These are phyloP conservation scores for Metschnikowia santaceciliae DNA, from an alignment of 805 yeast genomes.

Conservation along the genomic window DNA sequence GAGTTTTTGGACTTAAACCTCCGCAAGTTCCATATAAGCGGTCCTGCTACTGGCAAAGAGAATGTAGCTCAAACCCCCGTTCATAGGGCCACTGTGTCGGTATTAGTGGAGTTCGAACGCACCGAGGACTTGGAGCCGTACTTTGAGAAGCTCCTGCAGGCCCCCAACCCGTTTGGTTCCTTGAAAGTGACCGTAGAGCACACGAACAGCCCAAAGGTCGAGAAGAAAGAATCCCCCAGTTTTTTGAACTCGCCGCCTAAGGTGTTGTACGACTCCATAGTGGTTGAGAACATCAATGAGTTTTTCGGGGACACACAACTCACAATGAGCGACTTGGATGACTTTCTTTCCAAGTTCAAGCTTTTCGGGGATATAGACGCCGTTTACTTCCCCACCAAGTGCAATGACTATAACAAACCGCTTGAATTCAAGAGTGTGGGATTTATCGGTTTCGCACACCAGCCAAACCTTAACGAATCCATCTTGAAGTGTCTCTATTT, in stretches of 20 bases:
- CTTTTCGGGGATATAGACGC: slow-evolving; percentile 47
- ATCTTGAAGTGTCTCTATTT: slow-evolving; percentile 47
- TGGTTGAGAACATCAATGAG: slow-evolving; percentile 45
- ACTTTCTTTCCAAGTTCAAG: slow-evolving; percentile 41
- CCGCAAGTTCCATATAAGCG: neutral
- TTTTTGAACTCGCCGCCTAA: neutral
- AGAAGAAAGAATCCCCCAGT: neutral
- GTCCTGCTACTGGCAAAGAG: neutral
- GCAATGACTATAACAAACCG: slow-evolving; percentile 27
- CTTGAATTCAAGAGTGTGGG: slow-evolving; percentile 33
- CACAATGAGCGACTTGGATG: slow-evolving; percentile 19
- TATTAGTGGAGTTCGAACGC: neutral
- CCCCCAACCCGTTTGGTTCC: neutral
- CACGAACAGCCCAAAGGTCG: neutral
- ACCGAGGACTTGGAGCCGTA: neutral
- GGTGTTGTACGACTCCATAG: slow-evolving; percentile 22
- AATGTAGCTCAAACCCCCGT: neutral
- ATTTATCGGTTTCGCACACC: slow-evolving; percentile 44
- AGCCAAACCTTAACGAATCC: slow-evolving; percentile 35
- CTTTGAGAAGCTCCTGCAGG: neutral
- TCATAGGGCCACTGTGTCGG: neutral
- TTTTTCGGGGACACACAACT: slow-evolving; percentile 42
- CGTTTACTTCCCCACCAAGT: slow-evolving; percentile 47
- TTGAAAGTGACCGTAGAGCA: neutral
- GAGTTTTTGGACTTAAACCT: neutral